Conservation (phyloP, 129 eudicot genomes). For the Helichrysum umbraculigerum region DNA sequence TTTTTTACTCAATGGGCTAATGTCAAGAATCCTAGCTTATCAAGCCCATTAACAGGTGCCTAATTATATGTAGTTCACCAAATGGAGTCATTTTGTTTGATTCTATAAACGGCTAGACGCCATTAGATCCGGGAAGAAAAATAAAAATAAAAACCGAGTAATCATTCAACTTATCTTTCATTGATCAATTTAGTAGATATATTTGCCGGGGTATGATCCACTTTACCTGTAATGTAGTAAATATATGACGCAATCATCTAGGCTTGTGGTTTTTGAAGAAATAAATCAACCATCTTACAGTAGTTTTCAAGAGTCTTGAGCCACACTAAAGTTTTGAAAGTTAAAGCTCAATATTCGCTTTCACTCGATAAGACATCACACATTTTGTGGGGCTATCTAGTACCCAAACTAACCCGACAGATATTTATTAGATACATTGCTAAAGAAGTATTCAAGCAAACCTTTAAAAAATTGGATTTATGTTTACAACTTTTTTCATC, state of each 20-base stretch:
- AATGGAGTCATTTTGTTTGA: neutral
- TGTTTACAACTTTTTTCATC: neutral
- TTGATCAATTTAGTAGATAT: neutral
- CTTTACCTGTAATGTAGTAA: no score
- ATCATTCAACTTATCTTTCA: neutral
- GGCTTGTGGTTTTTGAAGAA: neutral
- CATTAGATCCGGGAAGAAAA: no score
- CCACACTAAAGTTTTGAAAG: neutral
- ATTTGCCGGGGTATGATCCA: neutral
- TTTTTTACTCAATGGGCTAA: neutral
- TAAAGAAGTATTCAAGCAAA: conserved; percentile 13
- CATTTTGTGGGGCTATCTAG: conserved; percentile 8
- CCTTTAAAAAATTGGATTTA: conserved; percentile 1
- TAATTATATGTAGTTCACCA: neutral
- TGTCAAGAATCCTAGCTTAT: neutral
- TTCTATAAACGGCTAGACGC: no score
- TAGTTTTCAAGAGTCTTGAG: neutral
- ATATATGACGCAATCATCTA: neutral
- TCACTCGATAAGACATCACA: neutral
- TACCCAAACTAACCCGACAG: neutral
- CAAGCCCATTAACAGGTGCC: conserved; percentile 5
- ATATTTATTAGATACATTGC: neutral
- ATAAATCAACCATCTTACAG: neutral
- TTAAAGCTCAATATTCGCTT: neutral
- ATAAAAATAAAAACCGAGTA: no score